phyloP scores from a whole-genome alignment of 805 yeast genomes.

The Kuraishia piskuri region DNA sequence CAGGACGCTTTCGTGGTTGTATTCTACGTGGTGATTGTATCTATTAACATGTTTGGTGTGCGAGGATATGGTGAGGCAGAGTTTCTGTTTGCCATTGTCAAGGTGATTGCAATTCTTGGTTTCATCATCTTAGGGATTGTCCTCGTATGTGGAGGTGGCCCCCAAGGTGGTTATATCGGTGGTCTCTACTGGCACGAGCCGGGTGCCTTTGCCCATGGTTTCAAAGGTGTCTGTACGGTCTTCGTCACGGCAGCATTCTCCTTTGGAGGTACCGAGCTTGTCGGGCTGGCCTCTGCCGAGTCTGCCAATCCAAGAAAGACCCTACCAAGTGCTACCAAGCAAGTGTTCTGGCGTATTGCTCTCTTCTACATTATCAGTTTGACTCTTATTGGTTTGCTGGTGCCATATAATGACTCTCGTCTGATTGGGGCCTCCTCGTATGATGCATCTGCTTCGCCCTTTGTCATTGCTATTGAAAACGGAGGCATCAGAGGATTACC shows the following conservation, averaged over 20 bases:
- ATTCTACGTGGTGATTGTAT: conserved; percentile 40
- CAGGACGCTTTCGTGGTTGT: conserved; percentile 51
- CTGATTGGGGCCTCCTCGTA: conserved; percentile 38
- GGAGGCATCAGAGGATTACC: conserved; percentile 62
- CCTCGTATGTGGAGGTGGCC: conserved; percentile 58
- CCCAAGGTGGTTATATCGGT: conserved; percentile 48
- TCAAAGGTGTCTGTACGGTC: conserved; percentile 59
- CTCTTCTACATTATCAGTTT: conserved; percentile 48
- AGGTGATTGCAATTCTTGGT: conserved; percentile 50
- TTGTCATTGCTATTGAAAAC: conserved; percentile 58
- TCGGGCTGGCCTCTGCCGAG: conserved; percentile 62
- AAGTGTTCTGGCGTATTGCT: conserved; percentile 56
- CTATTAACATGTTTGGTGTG: conserved; percentile 53
- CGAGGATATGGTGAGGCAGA: conserved; percentile 67
- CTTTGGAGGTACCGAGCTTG: conserved; percentile 59
- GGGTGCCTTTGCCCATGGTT: conserved; percentile 44
- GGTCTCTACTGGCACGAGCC: conserved; percentile 52
- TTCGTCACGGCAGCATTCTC: conserved; percentile 57
- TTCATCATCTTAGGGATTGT: conserved; percentile 49
- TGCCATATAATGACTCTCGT: conserved; percentile 45
- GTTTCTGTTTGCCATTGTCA: conserved; percentile 43
- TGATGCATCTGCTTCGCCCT: conserved; percentile 62
- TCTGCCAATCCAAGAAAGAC: conserved; percentile 52
- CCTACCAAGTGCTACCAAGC: conserved; percentile 56
- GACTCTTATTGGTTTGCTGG: conserved; percentile 48